phyloP scores from a whole-genome alignment of 257 asterid genomes.

The Euphrasia confusa region DNA sequence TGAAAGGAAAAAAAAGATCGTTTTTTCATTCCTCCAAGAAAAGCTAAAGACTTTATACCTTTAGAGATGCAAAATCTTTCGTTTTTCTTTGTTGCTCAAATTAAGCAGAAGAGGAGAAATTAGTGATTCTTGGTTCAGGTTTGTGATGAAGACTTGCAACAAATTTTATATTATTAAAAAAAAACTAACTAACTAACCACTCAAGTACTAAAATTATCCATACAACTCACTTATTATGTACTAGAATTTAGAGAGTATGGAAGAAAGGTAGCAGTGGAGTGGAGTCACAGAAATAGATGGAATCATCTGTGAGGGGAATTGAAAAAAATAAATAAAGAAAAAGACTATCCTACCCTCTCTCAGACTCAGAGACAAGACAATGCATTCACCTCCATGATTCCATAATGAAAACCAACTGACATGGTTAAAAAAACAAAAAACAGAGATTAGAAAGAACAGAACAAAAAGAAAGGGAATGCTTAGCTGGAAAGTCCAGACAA shows the following conservation, averaged over 20 bases:
- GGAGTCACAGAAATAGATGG: neutral
- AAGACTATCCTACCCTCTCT: constrained; percentile 8
- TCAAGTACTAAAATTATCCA: neutral
- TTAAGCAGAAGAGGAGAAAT: neutral
- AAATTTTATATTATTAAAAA: neutral
- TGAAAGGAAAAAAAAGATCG: neutral
- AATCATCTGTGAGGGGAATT: neutral
- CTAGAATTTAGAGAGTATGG: neutral
- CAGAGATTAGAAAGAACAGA: constrained; percentile 31
- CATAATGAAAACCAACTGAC: neutral
- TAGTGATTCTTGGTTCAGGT: neutral
- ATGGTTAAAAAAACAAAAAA: neutral
- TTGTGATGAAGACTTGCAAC: constrained; percentile 2
- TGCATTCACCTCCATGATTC: neutral
- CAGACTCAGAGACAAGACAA: neutral
- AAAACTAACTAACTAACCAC: neutral
- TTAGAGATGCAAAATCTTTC: neutral
- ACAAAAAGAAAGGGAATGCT: constrained; percentile 26
- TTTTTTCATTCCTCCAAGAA: neutral
- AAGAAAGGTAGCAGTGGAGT: neutral
- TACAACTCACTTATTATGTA: neutral
- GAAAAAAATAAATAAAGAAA: neutral
- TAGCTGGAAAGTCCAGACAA: constrained; percentile 39
- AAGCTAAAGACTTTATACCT: neutral
- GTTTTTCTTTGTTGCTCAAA: neutral